Conservation (phyloP, 495 filamentous ascomycete genomes). For the Echria macrotheca region DNA sequence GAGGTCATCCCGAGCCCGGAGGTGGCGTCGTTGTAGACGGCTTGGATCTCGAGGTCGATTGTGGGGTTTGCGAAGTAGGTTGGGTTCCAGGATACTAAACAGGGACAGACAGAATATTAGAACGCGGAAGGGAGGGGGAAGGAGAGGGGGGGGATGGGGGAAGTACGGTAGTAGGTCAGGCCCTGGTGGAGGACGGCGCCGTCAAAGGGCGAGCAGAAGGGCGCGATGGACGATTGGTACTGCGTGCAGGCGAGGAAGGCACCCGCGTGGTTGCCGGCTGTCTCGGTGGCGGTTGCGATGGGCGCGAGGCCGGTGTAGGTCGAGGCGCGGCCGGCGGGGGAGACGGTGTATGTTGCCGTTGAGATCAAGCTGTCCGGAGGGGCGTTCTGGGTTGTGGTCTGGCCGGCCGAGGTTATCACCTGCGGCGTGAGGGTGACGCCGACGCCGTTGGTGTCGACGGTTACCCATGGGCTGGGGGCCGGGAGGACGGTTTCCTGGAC, state of each 20-base stretch:
- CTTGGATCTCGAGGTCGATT: constrained; percentile 10
- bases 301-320: constrained; percentile 29
- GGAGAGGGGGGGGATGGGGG: not conserved
- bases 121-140: not conserved
- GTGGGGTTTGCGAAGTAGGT: constrained; percentile 14
- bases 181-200: constrained; percentile 20
- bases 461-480: constrained; percentile 22
- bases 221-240: constrained; percentile 16
- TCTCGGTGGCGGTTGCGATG: constrained; percentile 20
- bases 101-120: not conserved
- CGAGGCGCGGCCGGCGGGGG: constrained; percentile 7
- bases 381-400: constrained; percentile 16
- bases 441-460: constrained; percentile 18
- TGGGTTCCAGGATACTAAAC: constrained; percentile 27
- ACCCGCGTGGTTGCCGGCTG: constrained; percentile 12
- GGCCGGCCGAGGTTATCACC: constrained; percentile 21
- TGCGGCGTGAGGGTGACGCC: constrained; percentile 22
- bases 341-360: constrained; percentile 23
- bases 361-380: constrained; percentile 20
- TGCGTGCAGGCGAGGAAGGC: constrained; percentile 24
- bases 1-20: constrained; percentile 8
- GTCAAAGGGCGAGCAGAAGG: constrained; percentile 25
- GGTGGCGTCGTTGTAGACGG: not conserved
- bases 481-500: constrained; percentile 3
- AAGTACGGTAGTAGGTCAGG: constrained; percentile 26